phyloP scores from a whole-genome alignment of 305 asterid genomes.

The Solanum hybrid region DNA sequence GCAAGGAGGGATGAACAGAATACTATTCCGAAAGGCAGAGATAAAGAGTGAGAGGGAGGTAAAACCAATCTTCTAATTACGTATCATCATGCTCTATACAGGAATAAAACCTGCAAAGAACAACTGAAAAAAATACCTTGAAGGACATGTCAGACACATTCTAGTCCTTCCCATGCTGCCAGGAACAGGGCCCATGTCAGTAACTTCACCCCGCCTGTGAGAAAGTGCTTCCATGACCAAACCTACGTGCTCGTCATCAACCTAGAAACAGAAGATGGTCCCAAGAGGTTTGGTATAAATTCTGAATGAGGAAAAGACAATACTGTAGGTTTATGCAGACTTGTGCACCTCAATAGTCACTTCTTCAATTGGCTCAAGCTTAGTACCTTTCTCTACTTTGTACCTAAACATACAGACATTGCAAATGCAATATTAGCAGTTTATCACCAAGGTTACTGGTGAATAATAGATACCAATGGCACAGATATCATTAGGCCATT shows the following conservation, averaged over 20 bases:
- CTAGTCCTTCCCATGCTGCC: slow-evolving; percentile 87
- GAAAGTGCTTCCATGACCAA: slow-evolving; percentile 93
- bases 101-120: slow-evolving; percentile 4
- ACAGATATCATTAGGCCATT: neutral
- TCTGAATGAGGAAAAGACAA: neutral
- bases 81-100: neutral
- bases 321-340: neutral
- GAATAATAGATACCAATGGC: neutral
- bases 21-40: neutral
- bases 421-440: neutral
- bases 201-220: slow-evolving; percentile 83
- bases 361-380: slow-evolving; percentile 98
- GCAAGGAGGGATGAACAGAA: neutral
- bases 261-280: slow-evolving; percentile 31
- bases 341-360: slow-evolving; percentile 81
- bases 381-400: slow-evolving; percentile 61
- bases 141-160: slow-evolving; percentile 86
- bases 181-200: slow-evolving; percentile 97
- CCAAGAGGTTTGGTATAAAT: neutral
- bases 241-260: slow-evolving; percentile 96
- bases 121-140: slow-evolving; percentile 40
- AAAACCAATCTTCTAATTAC: neutral
- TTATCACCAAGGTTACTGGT: neutral
- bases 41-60: neutral
- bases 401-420: slow-evolving; percentile 45